Conservation (phyloP, 2,329 filamentous ascomycete species). For the Fusarium sp. region DNA sequence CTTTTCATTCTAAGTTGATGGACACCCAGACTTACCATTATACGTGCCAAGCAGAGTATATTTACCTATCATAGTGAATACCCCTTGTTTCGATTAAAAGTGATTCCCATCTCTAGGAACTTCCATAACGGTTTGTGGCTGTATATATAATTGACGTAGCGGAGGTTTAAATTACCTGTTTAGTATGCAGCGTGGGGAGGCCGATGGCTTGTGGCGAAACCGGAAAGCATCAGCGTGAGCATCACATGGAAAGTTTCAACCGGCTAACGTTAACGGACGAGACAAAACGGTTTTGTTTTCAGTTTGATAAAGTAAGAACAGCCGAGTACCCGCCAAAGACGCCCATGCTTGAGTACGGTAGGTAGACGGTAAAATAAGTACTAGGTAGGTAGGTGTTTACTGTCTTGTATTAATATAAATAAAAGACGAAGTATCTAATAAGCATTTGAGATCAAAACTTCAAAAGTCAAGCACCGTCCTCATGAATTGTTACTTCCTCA, state of each 20-base stretch:
- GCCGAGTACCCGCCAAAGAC: not conserved
- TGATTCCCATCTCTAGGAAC: not conserved
- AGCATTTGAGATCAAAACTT: not conserved
- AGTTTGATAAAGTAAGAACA: not conserved
- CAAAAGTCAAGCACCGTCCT: conserved; percentile 1
- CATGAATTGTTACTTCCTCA: conserved; percentile 8
- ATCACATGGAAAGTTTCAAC: conserved; percentile 34
- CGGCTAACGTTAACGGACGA: conserved; percentile 16
- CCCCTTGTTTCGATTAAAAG: no score
- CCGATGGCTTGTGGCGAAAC: conserved; percentile 29
- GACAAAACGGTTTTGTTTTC: conserved; percentile 2
- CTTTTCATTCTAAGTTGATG: not conserved
- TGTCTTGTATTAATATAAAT: no score
- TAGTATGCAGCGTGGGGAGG: not conserved
- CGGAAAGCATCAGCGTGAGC: conserved; percentile 28
- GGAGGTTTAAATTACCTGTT: not conserved
- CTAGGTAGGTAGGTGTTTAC: no score
- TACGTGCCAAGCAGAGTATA: not conserved
- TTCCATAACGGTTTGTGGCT: not conserved
- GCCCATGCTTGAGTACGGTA: no score
- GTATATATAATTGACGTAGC: conserved; percentile 8
- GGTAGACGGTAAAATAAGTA: not conserved
- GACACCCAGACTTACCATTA: not conserved
- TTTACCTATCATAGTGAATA: not conserved
- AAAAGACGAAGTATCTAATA: not conserved